Base-by-base conservation (phyloP, 1,284 basidiomycete species). In the Ustilago crameri region DNA sequence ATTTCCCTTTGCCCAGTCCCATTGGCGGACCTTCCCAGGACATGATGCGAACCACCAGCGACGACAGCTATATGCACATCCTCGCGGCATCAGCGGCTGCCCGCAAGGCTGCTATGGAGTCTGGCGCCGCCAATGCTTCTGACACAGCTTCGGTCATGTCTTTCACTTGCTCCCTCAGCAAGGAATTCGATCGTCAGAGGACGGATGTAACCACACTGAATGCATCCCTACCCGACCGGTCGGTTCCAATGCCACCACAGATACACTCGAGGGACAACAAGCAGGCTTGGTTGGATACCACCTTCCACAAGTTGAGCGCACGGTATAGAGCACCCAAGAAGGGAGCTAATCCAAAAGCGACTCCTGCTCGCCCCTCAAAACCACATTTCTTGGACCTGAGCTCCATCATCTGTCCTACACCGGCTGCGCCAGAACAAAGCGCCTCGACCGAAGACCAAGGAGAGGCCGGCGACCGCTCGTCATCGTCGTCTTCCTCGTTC, bases 331-430 rank as follows among this genome's bases (percentile, higher is more conserved):
- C 53, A 15, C 42, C 49, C 15, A 64, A 64, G 40, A 62, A 62
- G 32, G 45, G 51, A 9, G 53, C 45, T 12, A 38, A 22, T 8
- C 26, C 24, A 20, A 54, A 55, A 22, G 51, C 43, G 7, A 35
- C 55, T 20, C 8, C 52, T 7, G 24, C 32, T 18, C 44, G 42
- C n/a, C 32, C 49, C 8, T 32, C 22, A 35, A 74, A 74, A 23
- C 71, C 71, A 12, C 71, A 74, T 51, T 74, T 74, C 34, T 54
- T 74, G 44, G 71, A 74, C 30, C 51, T 74, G 12, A 74, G 71
- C 66, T 53, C 54, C 26, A 53, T 69, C 61, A 69, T 74, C 40
- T 69, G 53, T 38, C 71, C 71, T 0, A 49, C 51, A 5, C 71
- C 71, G 5, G 35, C 51, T 18, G n/a, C 42, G 7, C 9, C 34